Evolutionary conservation across 306 rosid species (phyloP).

Genomic region (Medicago truncatula): DNA sequence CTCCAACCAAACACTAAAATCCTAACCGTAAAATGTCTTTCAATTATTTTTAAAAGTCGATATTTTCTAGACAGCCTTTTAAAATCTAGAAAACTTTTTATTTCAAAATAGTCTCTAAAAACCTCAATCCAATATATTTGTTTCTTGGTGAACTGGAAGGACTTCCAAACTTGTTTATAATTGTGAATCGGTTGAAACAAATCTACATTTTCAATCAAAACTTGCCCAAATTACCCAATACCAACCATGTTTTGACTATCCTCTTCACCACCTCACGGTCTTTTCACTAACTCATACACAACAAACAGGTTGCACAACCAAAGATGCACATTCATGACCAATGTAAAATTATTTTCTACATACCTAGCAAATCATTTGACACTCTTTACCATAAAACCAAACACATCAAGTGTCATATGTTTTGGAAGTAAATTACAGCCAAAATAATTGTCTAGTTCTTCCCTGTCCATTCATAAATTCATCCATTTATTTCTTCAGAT

Average conservation of each 20-base stretch:
- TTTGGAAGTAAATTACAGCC: slow-evolving; percentile 25
- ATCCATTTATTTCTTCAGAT: slow-evolving; percentile 18
- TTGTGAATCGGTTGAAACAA: background rate
- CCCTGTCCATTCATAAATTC: background rate
- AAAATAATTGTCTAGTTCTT: slow-evolving; percentile 3
- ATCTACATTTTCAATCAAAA: background rate
- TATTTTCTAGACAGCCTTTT: too few relatives aligned
- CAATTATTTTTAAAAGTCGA: too few relatives aligned
- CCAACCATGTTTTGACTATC: background rate
- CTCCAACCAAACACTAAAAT: too few relatives aligned
- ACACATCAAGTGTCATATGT: background rate
- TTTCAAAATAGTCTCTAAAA: too few relatives aligned
- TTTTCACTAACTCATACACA: background rate
- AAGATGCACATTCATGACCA: background rate
- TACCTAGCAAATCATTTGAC: background rate
- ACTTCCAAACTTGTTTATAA: background rate
- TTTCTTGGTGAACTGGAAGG: background rate
- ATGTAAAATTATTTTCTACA: background rate
- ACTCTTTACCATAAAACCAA: slow-evolving; percentile 4
- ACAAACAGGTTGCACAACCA: slow-evolving; percentile 21
- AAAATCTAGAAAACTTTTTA: too few relatives aligned
- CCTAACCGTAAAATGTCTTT: too few relatives aligned
- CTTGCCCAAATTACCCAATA: background rate
- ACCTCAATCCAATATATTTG: too few relatives aligned
- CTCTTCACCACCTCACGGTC: background rate